These are phyloP conservation scores for Colletotrichum tamarilloi DNA, from an alignment of 2,329 filamentous ascomycete genomes.

Conservation along the genomic window DNA sequence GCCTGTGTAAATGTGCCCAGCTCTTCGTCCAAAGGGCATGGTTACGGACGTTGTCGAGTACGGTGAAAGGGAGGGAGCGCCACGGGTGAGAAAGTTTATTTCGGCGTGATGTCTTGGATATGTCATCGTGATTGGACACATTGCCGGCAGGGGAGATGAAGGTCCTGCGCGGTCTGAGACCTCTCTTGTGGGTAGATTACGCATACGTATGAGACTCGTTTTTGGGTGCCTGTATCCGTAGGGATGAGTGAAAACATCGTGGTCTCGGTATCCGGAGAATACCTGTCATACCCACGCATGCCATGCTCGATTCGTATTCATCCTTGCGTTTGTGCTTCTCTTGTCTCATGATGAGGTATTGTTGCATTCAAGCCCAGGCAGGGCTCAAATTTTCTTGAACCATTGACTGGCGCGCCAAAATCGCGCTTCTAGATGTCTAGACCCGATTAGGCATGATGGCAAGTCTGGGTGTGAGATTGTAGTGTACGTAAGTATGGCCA, in stretches of 20 bases:
- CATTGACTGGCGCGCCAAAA: neutral
- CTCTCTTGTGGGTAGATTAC: slow-evolving; percentile 21
- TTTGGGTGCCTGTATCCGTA: neutral
- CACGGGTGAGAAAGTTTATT: slow-evolving; percentile 31
- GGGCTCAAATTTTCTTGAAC: neutral
- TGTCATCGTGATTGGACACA: slow-evolving; percentile 17
- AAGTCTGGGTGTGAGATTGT: neutral
- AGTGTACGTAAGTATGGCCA: neutral
- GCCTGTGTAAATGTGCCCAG: slow-evolving; percentile 1
- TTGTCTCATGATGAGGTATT: neutral
- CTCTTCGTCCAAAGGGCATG: slow-evolving; percentile 18
- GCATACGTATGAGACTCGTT: slow-evolving; percentile 8
- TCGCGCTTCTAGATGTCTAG: neutral
- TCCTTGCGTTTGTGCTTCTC: neutral
- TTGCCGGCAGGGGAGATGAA: slow-evolving; percentile 9
- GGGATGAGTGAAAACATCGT: neutral
- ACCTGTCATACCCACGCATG: neutral
- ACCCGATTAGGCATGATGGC: neutral
- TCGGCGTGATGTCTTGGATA: slow-evolving; percentile 7
- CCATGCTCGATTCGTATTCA: neutral
- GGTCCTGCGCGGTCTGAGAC: slow-evolving; percentile 23
- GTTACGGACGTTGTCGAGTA: slow-evolving; percentile 8
- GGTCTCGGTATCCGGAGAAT: neutral
- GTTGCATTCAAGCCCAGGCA: neutral
- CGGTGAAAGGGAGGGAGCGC: slow-evolving; percentile 11